phyloP scores from a whole-genome alignment of 1,139 yeast genomes.

The Protomyces inouyei region DNA sequence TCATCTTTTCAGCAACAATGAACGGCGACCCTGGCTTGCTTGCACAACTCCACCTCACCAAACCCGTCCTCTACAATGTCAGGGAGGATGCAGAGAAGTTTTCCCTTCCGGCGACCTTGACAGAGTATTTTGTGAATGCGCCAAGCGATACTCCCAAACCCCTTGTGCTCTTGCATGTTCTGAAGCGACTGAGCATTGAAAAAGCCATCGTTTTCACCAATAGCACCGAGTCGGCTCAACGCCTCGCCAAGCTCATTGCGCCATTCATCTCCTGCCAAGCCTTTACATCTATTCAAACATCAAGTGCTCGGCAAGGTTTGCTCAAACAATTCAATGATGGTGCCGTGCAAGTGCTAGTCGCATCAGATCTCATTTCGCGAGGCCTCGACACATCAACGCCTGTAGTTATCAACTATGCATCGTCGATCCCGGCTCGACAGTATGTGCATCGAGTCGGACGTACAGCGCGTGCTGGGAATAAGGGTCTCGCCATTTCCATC shows the following conservation, averaged over 20 bases:
- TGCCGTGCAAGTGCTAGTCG: conserved; percentile 48
- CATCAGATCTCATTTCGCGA: conserved; percentile 91
- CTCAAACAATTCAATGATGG: conserved; percentile 56
- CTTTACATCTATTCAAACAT: conserved; percentile 42
- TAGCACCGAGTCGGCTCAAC: conserved; percentile 79
- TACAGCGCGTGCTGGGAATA: conserved; percentile 84
- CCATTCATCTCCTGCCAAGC: conserved; percentile 35
- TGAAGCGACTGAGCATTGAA: conserved; percentile 37
- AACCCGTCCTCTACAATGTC: conserved; percentile 68
- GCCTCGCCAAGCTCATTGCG: conserved; percentile 60
- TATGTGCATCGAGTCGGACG: conserved; percentile 95
- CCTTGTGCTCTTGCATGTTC: conserved; percentile 56
- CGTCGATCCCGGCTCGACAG: conserved; percentile 88
- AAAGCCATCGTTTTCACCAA: conserved; percentile 58
- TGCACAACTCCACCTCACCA: conserved; percentile 59
- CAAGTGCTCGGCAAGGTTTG: conserved; percentile 38
- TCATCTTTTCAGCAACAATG: conserved; percentile 87
- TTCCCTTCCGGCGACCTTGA: conserved; percentile 41
- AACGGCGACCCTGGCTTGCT: conserved; percentile 89
- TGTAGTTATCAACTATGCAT: conserved; percentile 77
- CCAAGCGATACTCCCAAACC: conserved; percentile 51
- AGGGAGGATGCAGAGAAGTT: conserved; percentile 40
- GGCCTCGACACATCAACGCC: conserved; percentile 81
- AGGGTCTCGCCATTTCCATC: conserved; percentile 74
- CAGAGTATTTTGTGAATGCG: conserved; percentile 30